These are phyloP conservation scores for Ceratobasidium sp. DNA, from an alignment of 1,284 basidiomycete genomes.

Conservation along the genomic window DNA sequence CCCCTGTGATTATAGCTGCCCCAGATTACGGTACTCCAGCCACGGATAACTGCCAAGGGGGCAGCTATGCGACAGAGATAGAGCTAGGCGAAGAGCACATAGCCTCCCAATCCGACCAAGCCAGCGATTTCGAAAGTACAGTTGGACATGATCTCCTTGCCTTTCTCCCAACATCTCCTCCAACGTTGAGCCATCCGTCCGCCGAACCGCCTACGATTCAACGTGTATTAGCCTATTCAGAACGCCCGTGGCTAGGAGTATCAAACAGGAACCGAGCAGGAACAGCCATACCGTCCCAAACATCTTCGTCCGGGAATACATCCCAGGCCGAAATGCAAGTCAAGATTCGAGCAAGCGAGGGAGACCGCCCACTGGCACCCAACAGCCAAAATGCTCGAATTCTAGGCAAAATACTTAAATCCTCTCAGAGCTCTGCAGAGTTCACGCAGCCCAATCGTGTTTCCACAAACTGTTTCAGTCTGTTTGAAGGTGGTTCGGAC, in stretches of 20 bases:
- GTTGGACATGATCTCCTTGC: background rate
- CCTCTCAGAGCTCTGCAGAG: background rate
- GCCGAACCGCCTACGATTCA: background rate
- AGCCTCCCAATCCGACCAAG: background rate
- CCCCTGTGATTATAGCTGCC: constrained; percentile 4
- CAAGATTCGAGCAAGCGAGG: background rate
- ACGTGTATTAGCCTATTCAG: background rate
- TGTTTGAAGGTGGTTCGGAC: background rate
- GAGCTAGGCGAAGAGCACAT: background rate
- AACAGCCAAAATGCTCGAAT: background rate
- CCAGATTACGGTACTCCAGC: background rate
- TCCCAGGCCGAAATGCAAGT: background rate
- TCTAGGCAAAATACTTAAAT: no score
- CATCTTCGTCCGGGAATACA: background rate
- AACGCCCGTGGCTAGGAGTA: background rate
- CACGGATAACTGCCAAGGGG: background rate
- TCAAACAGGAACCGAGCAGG: background rate
- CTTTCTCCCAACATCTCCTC: background rate
- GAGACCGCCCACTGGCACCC: no score
- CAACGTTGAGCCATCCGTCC: no score
- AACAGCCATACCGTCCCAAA: background rate
- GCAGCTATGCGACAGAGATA: background rate
- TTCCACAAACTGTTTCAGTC: background rate
- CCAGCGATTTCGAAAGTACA: background rate
- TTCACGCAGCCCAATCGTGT: background rate